Evolutionary conservation across 139 green algal genomes (phyloP).

Genomic region (Chlorella sp.): DNA sequence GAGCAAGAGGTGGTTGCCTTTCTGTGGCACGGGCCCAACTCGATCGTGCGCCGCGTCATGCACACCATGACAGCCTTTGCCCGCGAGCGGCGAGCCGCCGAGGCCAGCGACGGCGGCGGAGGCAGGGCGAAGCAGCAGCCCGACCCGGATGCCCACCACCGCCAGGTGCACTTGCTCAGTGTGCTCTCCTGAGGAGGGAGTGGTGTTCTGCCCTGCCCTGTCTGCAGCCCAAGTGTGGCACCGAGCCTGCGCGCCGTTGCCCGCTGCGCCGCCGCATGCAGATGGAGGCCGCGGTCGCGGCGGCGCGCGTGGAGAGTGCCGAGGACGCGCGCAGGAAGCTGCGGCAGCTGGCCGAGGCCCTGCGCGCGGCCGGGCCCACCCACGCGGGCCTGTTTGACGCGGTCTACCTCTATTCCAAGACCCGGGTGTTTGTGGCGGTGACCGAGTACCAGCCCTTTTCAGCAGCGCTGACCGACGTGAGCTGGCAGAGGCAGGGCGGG

Average conservation of each 20-base stretch:
- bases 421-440: constrained; percentile 8
- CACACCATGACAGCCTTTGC: background rate
- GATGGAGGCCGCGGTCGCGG: too few species aligned
- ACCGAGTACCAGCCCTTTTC: constrained; percentile 13
- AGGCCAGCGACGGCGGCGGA: too few species aligned
- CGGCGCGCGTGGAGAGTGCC: background rate
- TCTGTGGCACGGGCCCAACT: constrained; percentile 62
- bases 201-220: background rate
- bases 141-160: too few species aligned
- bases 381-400: constrained; percentile 31
- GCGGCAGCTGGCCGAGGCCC: background rate
- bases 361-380: constrained; percentile 7
- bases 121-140: too few species aligned
- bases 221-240: background rate
- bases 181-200: background rate
- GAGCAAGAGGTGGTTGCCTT: constrained; percentile 60
- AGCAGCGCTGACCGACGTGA: constrained; percentile 16
- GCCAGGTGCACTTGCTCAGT: background rate
- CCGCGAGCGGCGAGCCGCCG: too few species aligned
- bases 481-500: background rate
- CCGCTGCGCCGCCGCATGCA: background rate
- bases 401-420: constrained; percentile 27
- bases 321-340: background rate
- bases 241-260: background rate
- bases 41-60: constrained; percentile 35